A percentile compares a stretch with the other conserved stretches of the same genome.
Evolutionary conservation across 169 alveolate species (phyloP).

Genomic region (Perkinsus olseni): DNA sequence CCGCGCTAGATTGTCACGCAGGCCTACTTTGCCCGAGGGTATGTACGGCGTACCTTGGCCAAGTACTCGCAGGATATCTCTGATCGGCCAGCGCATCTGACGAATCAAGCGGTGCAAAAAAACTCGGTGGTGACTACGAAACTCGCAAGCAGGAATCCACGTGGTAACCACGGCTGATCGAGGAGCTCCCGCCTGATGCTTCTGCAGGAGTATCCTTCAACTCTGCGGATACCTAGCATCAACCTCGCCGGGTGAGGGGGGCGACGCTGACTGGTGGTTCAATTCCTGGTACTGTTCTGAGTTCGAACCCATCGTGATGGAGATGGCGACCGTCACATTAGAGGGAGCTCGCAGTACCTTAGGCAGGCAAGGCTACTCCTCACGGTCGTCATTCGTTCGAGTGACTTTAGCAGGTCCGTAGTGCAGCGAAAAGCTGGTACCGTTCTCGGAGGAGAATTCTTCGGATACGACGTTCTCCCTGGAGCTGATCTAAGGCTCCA

Average conservation of each 20-base stretch:
- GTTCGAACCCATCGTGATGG: neutral
- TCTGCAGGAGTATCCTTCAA: neutral
- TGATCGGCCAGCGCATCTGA: neutral
- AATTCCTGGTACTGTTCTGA: neutral
- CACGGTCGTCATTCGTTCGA: too few relatives aligned
- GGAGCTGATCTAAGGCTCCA: neutral
- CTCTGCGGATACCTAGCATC: neutral
- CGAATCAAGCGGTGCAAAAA: neutral
- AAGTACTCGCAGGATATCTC: neutral
- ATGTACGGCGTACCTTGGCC: neutral
- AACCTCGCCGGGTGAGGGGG: neutral
- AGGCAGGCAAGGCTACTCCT: neutral
- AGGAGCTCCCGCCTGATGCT: too few relatives aligned
- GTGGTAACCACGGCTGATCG: too few relatives aligned
- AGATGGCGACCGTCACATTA: neutral
- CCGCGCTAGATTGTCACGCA: neutral
- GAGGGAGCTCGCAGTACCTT: neutral
- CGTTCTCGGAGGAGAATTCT: neutral
- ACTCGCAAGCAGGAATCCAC: neutral
- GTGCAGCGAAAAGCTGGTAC: neutral
- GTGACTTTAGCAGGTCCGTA: neutral
- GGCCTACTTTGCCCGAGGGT: neutral
- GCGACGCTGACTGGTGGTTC: neutral
- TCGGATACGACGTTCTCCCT: neutral
- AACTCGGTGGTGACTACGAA: neutral